A percentile compares a stretch with the other conserved stretches of the same genome.
phyloP scores from a whole-genome alignment of 305 asterid genomes.

The Striga hermonthica region DNA sequence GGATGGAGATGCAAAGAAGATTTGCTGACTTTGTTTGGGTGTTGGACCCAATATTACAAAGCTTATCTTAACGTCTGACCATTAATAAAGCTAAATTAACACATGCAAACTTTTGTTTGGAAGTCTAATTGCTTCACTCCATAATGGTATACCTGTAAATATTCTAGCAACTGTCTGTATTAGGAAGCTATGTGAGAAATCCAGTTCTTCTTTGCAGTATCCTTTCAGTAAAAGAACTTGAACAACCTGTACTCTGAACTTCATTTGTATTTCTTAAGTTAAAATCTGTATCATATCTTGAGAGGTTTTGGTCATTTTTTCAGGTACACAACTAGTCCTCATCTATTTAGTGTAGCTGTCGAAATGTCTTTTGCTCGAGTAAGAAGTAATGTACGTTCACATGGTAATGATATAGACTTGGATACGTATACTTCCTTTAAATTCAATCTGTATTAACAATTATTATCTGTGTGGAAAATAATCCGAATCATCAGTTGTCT shows the following conservation, averaged over 20 bases:
- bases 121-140: constrained; percentile 78
- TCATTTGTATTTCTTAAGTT: neutral
- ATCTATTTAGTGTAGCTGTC: constrained; percentile 79
- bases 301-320: constrained; percentile 18
- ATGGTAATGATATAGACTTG: constrained; percentile 26
- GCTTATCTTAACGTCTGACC: constrained; percentile 28
- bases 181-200: constrained; percentile 26
- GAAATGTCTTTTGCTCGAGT: constrained; percentile 84
- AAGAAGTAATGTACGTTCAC: constrained; percentile 60
- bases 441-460: constrained; percentile 2
- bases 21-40: constrained; percentile 88
- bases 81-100: constrained; percentile 11
- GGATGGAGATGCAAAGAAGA: constrained; percentile 83
- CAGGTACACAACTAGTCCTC: constrained; percentile 98
- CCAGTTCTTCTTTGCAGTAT: constrained; percentile 7
- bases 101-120: constrained; percentile 94
- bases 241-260: neutral
- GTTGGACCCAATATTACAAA: constrained; percentile 49
- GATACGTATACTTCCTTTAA: constrained; percentile 18
- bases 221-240: constrained; percentile 3
- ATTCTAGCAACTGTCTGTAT: constrained; percentile 28
- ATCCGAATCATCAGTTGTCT: neutral
- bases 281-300: constrained; percentile 20
- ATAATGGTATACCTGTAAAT: constrained; percentile 88
- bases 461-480: neutral